Evolutionary conservation across 306 rosid species (phyloP).

Genomic region (Lathyrus tuberosus): DNA sequence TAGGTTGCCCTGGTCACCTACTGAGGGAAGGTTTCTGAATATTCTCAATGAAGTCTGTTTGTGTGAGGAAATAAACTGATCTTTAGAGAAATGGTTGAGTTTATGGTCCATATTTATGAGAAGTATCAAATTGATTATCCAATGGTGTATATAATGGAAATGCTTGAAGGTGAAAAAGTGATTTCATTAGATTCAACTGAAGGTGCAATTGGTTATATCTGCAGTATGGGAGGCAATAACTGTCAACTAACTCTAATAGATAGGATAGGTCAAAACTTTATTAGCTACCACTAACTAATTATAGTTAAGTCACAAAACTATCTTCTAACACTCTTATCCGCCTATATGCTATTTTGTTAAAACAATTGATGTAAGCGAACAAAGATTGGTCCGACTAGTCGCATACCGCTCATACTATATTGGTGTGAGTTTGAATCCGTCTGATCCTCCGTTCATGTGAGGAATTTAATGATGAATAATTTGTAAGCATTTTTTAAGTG

Average conservation of each 20-base stretch:
- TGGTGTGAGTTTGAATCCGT: background rate
- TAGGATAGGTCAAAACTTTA: background rate
- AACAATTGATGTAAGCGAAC: background rate
- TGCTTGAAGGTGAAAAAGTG: background rate
- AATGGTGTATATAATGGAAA: background rate
- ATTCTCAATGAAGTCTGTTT: conserved; percentile 21
- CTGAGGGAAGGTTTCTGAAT: conserved; percentile 22
- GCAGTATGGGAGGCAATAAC: background rate
- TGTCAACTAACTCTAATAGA: background rate
- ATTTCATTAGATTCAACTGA: background rate
- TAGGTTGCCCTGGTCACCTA: conserved; percentile 17
- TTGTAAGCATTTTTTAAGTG: background rate
- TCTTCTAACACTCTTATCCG: conserved; percentile 1
- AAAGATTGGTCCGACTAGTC: background rate
- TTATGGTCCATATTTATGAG: conserved; percentile 2
- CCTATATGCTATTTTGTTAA: background rate
- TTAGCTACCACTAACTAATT: background rate
- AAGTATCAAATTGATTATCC: background rate
- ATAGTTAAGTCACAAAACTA: conserved; percentile 6
- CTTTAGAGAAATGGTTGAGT: conserved; percentile 11
- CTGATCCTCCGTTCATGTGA: background rate
- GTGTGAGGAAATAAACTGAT: conserved; percentile 22
- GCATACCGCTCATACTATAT: background rate
- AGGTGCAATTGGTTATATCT: background rate
- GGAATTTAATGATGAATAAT: background rate